Percentiles rank a stretch among this genome's conserved stretches.
These are phyloP conservation scores for Daedaleopsis sinensis DNA, from an alignment of 768 basidiomycete genomes.

Conservation along the genomic window DNA sequence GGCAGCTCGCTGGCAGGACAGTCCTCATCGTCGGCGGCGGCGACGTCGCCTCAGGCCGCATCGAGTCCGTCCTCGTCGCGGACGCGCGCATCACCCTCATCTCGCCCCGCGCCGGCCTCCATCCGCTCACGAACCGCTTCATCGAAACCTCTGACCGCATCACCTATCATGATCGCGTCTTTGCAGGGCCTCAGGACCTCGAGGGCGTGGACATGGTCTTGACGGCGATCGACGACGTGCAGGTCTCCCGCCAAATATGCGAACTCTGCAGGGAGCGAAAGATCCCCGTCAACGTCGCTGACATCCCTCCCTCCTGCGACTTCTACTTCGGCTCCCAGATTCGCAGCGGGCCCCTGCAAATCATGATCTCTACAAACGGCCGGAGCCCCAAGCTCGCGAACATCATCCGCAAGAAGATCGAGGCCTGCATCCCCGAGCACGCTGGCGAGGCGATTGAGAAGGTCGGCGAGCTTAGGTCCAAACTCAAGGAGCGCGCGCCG, in stretches of 20 bases:
- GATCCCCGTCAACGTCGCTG: slow-evolving; percentile 94
- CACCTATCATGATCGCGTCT: slow-evolving; percentile 72
- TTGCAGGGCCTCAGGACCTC: slow-evolving; percentile 66
- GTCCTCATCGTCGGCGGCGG: slow-evolving; percentile 96
- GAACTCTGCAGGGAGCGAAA: slow-evolving; percentile 62
- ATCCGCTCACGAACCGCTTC: slow-evolving; percentile 56
- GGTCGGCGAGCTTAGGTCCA: slow-evolving; percentile 73
- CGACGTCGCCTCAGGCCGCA: slow-evolving; percentile 84
- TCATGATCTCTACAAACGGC: slow-evolving; percentile 96
- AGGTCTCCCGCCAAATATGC: slow-evolving; percentile 73
- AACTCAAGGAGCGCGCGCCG: slow-evolving; percentile 78
- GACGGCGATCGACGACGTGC: slow-evolving; percentile 87
- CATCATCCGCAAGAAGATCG: slow-evolving; percentile 72
- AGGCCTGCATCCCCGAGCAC: slow-evolving; percentile 64
- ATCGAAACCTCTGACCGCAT: slow-evolving; percentile 57
- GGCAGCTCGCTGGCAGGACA: slow-evolving; percentile 83
- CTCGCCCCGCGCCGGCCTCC: slow-evolving; percentile 68
- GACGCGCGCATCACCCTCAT: slow-evolving; percentile 81
- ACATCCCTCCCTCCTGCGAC: slow-evolving; percentile 94
- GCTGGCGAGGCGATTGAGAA: slow-evolving; percentile 80
- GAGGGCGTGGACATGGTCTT: slow-evolving; percentile 82
- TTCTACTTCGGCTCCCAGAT: slow-evolving; percentile 98
- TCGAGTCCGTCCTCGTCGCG: slow-evolving; percentile 82
- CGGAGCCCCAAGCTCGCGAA: slow-evolving; percentile 90
- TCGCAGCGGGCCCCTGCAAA: slow-evolving; percentile 86